Evolutionary conservation across 306 rosid genomes (phyloP).

Genomic region (Trifolium fragiferum): DNA sequence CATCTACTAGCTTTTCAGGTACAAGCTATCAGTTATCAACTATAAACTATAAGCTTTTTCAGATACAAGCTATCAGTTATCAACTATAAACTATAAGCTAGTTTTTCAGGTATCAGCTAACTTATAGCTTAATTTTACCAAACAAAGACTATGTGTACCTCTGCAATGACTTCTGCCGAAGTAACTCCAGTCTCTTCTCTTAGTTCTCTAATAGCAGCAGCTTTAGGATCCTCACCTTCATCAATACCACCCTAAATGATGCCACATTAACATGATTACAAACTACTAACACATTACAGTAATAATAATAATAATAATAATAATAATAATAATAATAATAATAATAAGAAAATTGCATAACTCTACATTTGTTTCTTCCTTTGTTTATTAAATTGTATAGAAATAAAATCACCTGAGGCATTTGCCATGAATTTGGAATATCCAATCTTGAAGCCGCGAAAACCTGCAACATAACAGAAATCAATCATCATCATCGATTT

Average conservation of each 20-base stretch:
- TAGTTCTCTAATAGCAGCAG: slow-evolving; percentile 78
- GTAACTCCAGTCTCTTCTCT: slow-evolving; percentile 90
- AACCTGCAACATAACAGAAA: slow-evolving; percentile 30
- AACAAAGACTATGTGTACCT: slow-evolving; percentile 58
- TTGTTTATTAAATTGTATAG: background rate
- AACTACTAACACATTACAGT: background rate
- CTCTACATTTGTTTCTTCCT: background rate
- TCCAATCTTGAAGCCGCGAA: slow-evolving; percentile 85
- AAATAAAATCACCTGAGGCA: slow-evolving; percentile 76
- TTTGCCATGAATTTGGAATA: slow-evolving; percentile 84
- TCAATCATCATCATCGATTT: background rate
- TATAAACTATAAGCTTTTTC: too few species aligned
- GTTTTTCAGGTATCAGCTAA: too few species aligned
- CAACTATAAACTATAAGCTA: too few species aligned
- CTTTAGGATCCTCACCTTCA: slow-evolving; percentile 85
- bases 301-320: background rate
- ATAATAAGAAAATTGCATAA: too few species aligned
- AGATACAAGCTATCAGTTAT: too few species aligned
- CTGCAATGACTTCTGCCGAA: slow-evolving; percentile 80
- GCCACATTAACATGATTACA: slow-evolving; percentile 14
- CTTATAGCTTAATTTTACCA: too few species aligned
- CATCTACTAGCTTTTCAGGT: too few species aligned
- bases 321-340: background rate
- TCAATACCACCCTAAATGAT: slow-evolving; percentile 78
- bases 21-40: too few species aligned